Conservation (phyloP, 2,329 filamentous ascomycete genomes). For the Dryadomyces quercivorus region DNA sequence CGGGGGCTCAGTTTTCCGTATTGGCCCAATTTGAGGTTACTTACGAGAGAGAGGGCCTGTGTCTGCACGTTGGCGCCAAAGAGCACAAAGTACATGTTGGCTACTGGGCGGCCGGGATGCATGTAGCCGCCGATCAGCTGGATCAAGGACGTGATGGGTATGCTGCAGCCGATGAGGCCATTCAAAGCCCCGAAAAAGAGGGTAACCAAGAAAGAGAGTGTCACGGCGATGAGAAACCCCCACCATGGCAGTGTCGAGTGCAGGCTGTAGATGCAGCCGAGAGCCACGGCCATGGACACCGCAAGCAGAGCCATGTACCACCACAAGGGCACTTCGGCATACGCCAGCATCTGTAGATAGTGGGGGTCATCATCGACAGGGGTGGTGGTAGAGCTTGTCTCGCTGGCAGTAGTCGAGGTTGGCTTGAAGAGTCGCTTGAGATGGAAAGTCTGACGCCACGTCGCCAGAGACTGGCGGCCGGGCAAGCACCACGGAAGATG, state of each 20-base stretch:
- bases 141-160: conserved; percentile 20
- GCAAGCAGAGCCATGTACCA: conserved; percentile 27
- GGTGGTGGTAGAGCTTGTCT: too few species aligned
- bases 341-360: conserved; percentile 27
- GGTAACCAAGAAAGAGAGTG: conserved; percentile 23
- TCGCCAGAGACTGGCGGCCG: not conserved
- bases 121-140: conserved; percentile 38
- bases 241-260: conserved; percentile 26
- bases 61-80: conserved; percentile 21
- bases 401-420: not conserved
- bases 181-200: conserved; percentile 26
- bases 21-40: conserved; percentile 25
- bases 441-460: not conserved
- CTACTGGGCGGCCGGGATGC: conserved; percentile 24
- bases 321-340: conserved; percentile 28
- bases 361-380: conserved; percentile 23
- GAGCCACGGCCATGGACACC: conserved; percentile 21
- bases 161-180: conserved; percentile 27
- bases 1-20: conserved; percentile 25
- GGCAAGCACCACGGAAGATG: not conserved
- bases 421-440: not conserved
- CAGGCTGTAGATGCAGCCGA: conserved; percentile 25
- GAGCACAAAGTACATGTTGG: conserved; percentile 31
- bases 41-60: conserved; percentile 20
- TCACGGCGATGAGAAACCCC: conserved; percentile 26